These are phyloP conservation scores for Aspergillus luchuensis DNA, from an alignment of 2,329 filamentous ascomycete genomes.

Conservation along the genomic window DNA sequence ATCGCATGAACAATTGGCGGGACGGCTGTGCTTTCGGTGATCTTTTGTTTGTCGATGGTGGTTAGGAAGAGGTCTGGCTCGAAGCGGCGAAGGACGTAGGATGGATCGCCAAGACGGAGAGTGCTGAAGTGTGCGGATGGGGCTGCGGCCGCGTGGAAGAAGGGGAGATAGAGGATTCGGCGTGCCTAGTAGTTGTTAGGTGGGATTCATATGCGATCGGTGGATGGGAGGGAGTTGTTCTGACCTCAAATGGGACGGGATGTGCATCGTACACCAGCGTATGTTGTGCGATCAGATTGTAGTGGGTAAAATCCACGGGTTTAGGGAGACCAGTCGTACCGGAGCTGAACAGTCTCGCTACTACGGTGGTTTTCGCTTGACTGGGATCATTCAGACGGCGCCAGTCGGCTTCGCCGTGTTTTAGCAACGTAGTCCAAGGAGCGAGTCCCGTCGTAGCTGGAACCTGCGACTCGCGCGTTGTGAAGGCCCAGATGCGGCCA, in stretches of 20 bases:
- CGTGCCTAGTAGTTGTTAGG: neutral
- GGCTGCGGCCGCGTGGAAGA: constrained; percentile 5
- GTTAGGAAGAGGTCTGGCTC: constrained; percentile 4
- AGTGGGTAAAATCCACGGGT: constrained; percentile 19
- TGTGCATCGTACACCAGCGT: neutral
- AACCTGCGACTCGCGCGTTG: neutral
- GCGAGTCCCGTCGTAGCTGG: neutral
- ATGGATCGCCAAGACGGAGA: neutral
- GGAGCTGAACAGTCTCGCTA: constrained; percentile 20
- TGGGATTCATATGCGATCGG: too few relatives aligned
- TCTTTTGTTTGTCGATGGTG: constrained; percentile 1
- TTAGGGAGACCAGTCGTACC: constrained; percentile 32
- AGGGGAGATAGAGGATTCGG: constrained; percentile 1
- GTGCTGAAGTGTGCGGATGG: neutral
- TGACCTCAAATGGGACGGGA: neutral
- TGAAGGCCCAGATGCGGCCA: constrained; percentile 11
- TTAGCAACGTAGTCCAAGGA: neutral
- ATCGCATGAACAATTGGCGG: constrained; percentile 12
- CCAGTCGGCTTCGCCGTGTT: neutral
- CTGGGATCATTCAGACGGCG: neutral
- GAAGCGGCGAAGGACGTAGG: constrained; percentile 14
- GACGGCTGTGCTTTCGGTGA: constrained; percentile 12
- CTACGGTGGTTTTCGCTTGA: neutral
- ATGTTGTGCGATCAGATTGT: constrained; percentile 12
- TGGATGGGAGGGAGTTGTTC: neutral